These are phyloP conservation scores for Triglochin maritima DNA, from an alignment of 106 monocot species.

Conservation along the genomic window DNA sequence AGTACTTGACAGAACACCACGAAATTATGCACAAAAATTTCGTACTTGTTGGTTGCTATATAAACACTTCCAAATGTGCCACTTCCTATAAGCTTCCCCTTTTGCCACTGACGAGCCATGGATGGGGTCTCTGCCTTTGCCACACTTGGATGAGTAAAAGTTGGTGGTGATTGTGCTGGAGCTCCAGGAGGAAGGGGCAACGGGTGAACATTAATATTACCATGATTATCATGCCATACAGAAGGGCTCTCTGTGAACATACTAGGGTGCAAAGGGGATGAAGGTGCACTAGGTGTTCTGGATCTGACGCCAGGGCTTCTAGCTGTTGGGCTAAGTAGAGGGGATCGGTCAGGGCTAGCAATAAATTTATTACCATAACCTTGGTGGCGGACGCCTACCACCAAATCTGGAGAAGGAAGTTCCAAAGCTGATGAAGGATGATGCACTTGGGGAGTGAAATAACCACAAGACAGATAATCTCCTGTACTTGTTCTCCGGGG, in stretches of 20 bases:
- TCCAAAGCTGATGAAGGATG: conserved; percentile 36
- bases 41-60: conserved; percentile 60
- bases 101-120: conserved; percentile 67
- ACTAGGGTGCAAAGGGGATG: conserved; percentile 72
- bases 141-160: conserved; percentile 22
- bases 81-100: conserved; percentile 80
- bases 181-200: conserved; percentile 79
- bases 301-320: conserved; percentile 47
- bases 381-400: conserved; percentile 21
- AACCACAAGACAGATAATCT: conserved; percentile 29
- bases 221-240: conserved; percentile 28
- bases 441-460: conserved; percentile 20
- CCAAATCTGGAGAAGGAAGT: conserved; percentile 29
- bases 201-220: conserved; percentile 47
- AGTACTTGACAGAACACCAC: not conserved
- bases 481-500: conserved; percentile 45
- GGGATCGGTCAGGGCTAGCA: conserved; percentile 45
- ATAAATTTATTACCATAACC: conserved; percentile 27
- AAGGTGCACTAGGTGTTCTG: conserved; percentile 68
- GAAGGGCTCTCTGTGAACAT: conserved; percentile 31
- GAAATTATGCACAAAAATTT: not conserved
- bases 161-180: conserved; percentile 15
- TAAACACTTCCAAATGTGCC: conserved; percentile 95
- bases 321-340: conserved; percentile 33
- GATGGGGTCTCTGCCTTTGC: conserved; percentile 30